Evolutionary conservation across 345 rosid species (phyloP).

Genomic region (Geranium brycei): DNA sequence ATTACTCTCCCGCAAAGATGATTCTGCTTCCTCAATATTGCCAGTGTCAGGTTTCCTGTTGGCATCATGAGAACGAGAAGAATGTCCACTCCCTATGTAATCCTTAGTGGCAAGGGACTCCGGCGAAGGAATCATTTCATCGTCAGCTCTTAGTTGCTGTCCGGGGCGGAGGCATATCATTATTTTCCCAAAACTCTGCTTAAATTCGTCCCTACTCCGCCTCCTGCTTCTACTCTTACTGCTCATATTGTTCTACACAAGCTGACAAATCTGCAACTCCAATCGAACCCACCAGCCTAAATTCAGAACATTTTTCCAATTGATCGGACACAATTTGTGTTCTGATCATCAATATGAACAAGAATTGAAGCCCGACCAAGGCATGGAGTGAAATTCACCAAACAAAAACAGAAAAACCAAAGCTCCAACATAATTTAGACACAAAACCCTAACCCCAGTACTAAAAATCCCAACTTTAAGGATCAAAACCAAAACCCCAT

Average conservation of each 20-base stretch:
- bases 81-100: slow-evolving; percentile 21
- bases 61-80: slow-evolving; percentile 28
- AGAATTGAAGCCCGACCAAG: no score
- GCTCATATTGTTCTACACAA: slow-evolving; percentile 18
- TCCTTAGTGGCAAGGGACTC: slow-evolving; percentile 21
- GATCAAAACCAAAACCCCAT: no score
- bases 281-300: not conserved
- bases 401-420: no score
- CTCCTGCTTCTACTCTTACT: slow-evolving; percentile 23
- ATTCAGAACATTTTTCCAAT: no score
- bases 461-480: no score
- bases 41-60: slow-evolving; percentile 37
- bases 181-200: slow-evolving; percentile 28
- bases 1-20: slow-evolving; percentile 58
- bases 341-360: no score
- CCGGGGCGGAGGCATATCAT: slow-evolving; percentile 51
- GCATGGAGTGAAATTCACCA: no score
- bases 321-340: no score
- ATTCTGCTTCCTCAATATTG: slow-evolving; percentile 77
- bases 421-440: no score
- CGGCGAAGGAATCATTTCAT: slow-evolving; percentile 33
- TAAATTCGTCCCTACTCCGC: slow-evolving; percentile 17
- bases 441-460: no score
- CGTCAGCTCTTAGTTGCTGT: slow-evolving; percentile 29
- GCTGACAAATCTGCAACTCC: slow-evolving; percentile 27